Base-by-base conservation (phyloP, 352 stramenopile genomes). In the Phytophthora podocarpi region DNA sequence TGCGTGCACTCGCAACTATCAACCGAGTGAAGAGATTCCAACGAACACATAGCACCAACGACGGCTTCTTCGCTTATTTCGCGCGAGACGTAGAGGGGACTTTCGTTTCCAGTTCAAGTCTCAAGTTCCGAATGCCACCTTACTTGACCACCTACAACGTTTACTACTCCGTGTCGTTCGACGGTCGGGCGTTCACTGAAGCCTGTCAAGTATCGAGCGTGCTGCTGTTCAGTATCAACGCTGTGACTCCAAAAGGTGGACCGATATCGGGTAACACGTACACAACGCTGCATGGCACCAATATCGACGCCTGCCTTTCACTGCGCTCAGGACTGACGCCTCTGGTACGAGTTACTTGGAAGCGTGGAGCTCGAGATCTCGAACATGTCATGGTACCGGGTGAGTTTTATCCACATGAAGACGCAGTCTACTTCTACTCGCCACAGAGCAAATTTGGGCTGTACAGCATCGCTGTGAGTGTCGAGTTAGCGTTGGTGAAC, bases 261-360 rank as follows among this genome's bases (percentile, higher is more conserved):
- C 83, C 83, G 4, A 72, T 87, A 11, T 89, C 73, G 28, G 83
- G 83, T 0, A 90, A 89, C 59, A 92, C 83, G 30, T 92, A 92
- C 58, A 73, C 78, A 1, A 70, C 77, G 1, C 56, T 90, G 0
- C 64, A 86, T 18, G 79, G 83, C 3, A 81, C 80, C 1, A 90
- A 90, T 23, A 78, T 92, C n/a, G 62, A 72, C 6, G 57, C 73
- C 5, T 90, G 83, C 36, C 59, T 90, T 24, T 65, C 69, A 5
- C 52, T 27, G 37, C 63, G 24, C 12, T 46, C 15, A n/a, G 55
- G 63, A 2, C 23, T 85, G 8, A 42, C 41, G 2, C 64, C 82
- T 5, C 34, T 78, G 2, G 77, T 90, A 15, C 67, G 70, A 13
- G 64, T 90, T 4, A 79, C 74, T 10, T 92, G 80, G 80, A 84